Evolutionary conservation across 768 basidiomycete species (phyloP), one percentile per base, ranked within the genome.

Genomic region (Rhodotorula kratochvilovae): DNA sequence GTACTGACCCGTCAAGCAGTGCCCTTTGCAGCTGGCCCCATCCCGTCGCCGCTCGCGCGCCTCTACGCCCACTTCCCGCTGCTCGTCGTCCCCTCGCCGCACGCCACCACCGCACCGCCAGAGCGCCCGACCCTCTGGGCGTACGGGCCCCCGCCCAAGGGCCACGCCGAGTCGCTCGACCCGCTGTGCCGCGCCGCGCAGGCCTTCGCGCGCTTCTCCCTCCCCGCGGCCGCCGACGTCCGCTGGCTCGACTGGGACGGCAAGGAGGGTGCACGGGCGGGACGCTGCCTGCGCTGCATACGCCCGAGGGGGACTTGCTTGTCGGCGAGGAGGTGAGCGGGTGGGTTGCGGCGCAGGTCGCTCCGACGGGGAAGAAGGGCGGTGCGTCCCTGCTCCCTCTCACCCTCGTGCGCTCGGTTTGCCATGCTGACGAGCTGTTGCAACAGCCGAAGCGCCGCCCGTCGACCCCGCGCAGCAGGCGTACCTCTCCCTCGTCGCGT

Each of bases 1-100:
- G 16, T 13, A 17, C 51, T 53, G n/a, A 53, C 51, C 27, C n/a
- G n/a, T 12, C 25, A 23, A 7, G 27, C 51, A 16, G n/a, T 27
- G 51, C n/a, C 51, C 25, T 10, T 53, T 16, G 51, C 51, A 29
- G 13, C 29, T 3, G 27, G n/a, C 45, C 2, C 56, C 36, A 66
- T 66, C 29, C 65, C 65, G 45, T 50, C 65, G 33, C 66, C 70
- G 17, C 66, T 71, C 56, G 59, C 61, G 0, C 56, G 56, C 25
- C 15, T 71, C n/a, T 67, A 67, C 66, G 33, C 63, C 48, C 43
- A 67, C 27, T 67, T 71, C 66, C 70, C 70, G 6, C 66, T 71
- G 42, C 5, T 63, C 43, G 43, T 29, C 36, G 42, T 67, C 56
- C 33, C 48, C 13, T 12, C 61, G 11, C 27, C 15, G 3, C 50